These are phyloP conservation scores for Naganishia onofrii DNA, from an alignment of 768 basidiomycete species.

Conservation along the genomic window DNA sequence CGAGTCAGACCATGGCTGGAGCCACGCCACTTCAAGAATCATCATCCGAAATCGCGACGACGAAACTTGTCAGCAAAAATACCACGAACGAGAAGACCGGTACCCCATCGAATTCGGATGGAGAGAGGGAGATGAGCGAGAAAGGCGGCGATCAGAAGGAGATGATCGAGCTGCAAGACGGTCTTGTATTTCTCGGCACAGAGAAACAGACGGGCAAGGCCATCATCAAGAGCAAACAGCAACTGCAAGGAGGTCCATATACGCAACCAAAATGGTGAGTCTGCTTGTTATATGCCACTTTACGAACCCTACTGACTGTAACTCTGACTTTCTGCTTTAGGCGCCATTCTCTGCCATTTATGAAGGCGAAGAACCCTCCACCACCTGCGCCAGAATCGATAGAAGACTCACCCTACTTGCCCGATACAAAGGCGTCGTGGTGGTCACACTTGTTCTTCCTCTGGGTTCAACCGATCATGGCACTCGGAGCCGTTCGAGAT, in stretches of 20 bases:
- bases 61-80: too few relatives aligned
- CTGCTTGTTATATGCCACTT: neutral
- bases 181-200: constrained; percentile 26
- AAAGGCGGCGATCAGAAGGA: neutral
- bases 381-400: constrained; percentile 49
- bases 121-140: neutral
- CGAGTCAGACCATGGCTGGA: constrained; percentile 8
- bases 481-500: constrained; percentile 73
- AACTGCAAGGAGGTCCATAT: constrained; percentile 21
- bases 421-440: constrained; percentile 66
- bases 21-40: neutral
- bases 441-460: constrained; percentile 64
- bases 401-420: constrained; percentile 55
- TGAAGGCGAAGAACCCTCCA: constrained; percentile 47
- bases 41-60: neutral
- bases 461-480: constrained; percentile 72
- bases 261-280: constrained; percentile 21
- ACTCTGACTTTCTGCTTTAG: neutral
- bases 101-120: neutral
- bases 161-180: constrained; percentile 23
- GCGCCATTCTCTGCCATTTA: constrained; percentile 33
- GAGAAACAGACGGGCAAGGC: constrained; percentile 29
- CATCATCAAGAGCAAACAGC: constrained; percentile 25
- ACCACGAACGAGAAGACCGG: neutral
- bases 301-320: neutral